Percentiles rank a stretch among this genome's conserved stretches.
These are phyloP conservation scores for Zelonia costaricensis DNA, from an alignment of 208 protist genomes.

Conservation along the genomic window DNA sequence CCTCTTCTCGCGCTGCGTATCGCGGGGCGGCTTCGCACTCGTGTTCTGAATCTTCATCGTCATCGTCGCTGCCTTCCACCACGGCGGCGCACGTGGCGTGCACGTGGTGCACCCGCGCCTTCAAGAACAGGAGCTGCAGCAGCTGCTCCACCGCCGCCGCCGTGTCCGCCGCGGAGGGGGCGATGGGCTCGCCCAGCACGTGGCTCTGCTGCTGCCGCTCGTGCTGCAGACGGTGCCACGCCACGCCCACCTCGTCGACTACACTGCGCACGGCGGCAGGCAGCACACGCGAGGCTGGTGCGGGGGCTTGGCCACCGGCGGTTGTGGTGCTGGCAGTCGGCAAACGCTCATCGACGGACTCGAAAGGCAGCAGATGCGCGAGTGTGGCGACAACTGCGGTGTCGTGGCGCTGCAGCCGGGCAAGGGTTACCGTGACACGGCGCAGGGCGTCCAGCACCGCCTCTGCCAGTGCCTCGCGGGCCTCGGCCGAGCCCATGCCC, in stretches of 20 bases:
- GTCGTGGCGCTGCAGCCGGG: background rate
- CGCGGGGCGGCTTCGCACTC: too few species aligned
- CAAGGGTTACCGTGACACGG: constrained; percentile 3
- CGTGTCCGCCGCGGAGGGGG: constrained; percentile 10
- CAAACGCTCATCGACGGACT: constrained; percentile 1
- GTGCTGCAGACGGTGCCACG: background rate
- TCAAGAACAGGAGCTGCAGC: constrained; percentile 9
- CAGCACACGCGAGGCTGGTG: background rate
- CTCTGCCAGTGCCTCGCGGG: constrained; percentile 13
- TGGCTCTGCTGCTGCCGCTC: constrained; percentile 8
- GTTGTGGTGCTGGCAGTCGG: background rate
- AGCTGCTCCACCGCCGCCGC: constrained; percentile 6
- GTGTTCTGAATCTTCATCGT: too few species aligned
- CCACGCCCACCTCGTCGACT: background rate
- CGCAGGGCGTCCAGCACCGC: constrained; percentile 10
- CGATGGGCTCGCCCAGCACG: constrained; percentile 4
- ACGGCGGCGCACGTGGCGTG: constrained; percentile 8
- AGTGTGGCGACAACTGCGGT: constrained; percentile 3
- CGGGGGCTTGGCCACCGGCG: background rate
- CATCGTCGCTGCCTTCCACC: background rate
- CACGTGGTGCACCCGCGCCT: constrained; percentile 2
- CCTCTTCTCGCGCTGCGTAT: too few species aligned
- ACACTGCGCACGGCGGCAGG: background rate
- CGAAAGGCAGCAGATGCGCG: background rate
- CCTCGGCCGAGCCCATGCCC: background rate